A percentile compares a stretch with the other conserved stretches of the same genome.
These are phyloP conservation scores for Komagataella kurtzmanii DNA, from an alignment of 805 yeast species.

Conservation along the genomic window DNA sequence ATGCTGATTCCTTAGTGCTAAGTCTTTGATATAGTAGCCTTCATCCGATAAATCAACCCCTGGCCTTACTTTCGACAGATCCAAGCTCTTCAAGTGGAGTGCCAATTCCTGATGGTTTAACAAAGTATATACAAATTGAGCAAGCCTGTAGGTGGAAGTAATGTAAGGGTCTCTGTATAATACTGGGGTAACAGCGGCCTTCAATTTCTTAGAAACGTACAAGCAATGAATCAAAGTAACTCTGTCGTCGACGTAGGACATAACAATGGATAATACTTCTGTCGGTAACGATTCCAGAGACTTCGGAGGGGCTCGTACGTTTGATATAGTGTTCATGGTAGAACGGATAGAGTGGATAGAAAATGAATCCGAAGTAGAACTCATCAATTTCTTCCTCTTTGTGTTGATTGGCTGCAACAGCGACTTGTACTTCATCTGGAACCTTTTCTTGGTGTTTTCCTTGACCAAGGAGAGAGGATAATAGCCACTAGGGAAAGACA, in stretches of 20 bases:
- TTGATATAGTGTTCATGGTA: constrained; percentile 4
- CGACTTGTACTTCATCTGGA: constrained; percentile 35
- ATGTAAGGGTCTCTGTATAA: constrained; percentile 43
- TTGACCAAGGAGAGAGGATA: constrained; percentile 17
- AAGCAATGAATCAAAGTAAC: constrained; percentile 28
- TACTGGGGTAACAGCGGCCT: constrained; percentile 35
- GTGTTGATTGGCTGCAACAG: constrained; percentile 21
- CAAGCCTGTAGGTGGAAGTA: constrained; percentile 64
- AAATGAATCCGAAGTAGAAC: constrained; percentile 29
- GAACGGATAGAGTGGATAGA: constrained; percentile 24
- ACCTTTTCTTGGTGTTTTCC: constrained; percentile 4
- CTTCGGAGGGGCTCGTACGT: background rate
- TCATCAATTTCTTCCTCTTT: constrained; percentile 14
- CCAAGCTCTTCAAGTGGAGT: constrained; percentile 36
- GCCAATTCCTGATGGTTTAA: constrained; percentile 45
- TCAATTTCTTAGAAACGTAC: constrained; percentile 36
- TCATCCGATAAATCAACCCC: constrained; percentile 18
- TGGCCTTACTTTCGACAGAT: constrained; percentile 36
- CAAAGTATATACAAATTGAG: constrained; percentile 65
- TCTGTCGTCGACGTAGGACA: constrained; percentile 22
- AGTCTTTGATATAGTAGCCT: constrained; percentile 4
- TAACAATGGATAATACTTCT: constrained; percentile 26
- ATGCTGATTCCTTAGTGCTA: constrained; percentile 2
- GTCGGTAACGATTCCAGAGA: constrained; percentile 23
- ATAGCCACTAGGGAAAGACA: constrained; percentile 17